These are phyloP conservation scores for Polyporus tsugae DNA, from an alignment of 1,284 basidiomycete genomes.

Conservation along the genomic window DNA sequence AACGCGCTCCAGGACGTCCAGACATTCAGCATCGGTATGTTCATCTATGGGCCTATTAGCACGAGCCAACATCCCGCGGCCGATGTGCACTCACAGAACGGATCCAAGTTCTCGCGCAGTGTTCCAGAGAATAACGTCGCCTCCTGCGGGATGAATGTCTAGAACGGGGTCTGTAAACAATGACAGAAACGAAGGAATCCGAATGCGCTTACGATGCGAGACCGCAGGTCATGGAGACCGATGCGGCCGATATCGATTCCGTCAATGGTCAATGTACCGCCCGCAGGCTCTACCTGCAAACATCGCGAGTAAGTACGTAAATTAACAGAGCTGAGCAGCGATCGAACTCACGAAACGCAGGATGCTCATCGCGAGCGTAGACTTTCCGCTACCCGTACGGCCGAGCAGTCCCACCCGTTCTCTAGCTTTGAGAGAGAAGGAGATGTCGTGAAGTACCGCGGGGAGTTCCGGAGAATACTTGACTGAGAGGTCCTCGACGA, in stretches of 20 bases:
- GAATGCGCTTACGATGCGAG: constrained; percentile 61
- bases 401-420: constrained; percentile 81
- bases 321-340: too few species aligned
- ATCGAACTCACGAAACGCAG: constrained; percentile 76
- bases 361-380: constrained; percentile 86
- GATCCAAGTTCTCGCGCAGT: constrained; percentile 88
- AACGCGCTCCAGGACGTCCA: constrained; percentile 71
- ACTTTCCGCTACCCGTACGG: constrained; percentile 83
- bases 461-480: constrained; percentile 89
- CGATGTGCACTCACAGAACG: constrained; percentile 60
- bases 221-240: constrained; percentile 85
- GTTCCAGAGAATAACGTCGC: constrained; percentile 89
- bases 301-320: neutral
- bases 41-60: constrained; percentile 56
- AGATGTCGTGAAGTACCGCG: constrained; percentile 80
- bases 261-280: constrained; percentile 84
- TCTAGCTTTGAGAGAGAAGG: constrained; percentile 67
- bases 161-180: neutral
- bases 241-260: constrained; percentile 91
- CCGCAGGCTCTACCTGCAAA: constrained; percentile 74
- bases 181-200: neutral
- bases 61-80: constrained; percentile 12
- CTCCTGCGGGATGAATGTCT: constrained; percentile 88
- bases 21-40: constrained; percentile 81
- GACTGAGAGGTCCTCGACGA: constrained; percentile 76